Evolutionary conservation across 805 yeast species (phyloP).

Genomic region (Blastobotrys attinorum): DNA sequence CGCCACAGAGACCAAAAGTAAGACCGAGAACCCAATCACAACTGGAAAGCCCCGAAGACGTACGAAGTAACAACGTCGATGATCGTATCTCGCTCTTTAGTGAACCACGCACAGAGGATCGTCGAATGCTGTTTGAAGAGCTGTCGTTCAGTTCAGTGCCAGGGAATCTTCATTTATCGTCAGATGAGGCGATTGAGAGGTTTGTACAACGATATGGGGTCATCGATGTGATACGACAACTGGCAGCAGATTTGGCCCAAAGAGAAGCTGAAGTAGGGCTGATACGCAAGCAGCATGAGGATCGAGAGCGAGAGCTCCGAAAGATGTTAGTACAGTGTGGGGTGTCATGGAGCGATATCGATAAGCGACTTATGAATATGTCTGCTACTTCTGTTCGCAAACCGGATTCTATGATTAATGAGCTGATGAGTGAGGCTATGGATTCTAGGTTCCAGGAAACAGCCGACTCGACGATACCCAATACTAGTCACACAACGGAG

Average conservation of each 20-base stretch:
- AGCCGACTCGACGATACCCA: too few relatives aligned
- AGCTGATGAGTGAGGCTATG: slow-evolving; percentile 20
- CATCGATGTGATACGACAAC: slow-evolving; percentile 35
- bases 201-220: slow-evolving; percentile 30
- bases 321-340: slow-evolving; percentile 23
- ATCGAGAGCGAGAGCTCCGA: slow-evolving; percentile 26
- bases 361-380: slow-evolving; percentile 18
- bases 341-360: slow-evolving; percentile 23
- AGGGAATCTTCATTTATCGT: slow-evolving; percentile 31
- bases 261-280: slow-evolving; percentile 40
- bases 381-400: slow-evolving; percentile 14
- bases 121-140: slow-evolving; percentile 17
- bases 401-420: slow-evolving; percentile 18
- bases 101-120: slow-evolving; percentile 3
- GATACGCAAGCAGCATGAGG: slow-evolving; percentile 26
- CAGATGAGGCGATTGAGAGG: slow-evolving; percentile 28
- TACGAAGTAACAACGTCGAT: neutral
- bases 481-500: too few relatives aligned
- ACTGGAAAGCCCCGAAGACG: neutral
- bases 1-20: neutral
- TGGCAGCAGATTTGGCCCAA: slow-evolving; percentile 40
- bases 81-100: slow-evolving; percentile 2
- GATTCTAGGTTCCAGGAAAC: slow-evolving; percentile 1
- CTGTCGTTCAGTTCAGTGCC: slow-evolving; percentile 23
- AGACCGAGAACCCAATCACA: neutral